Percentiles rank a stretch among this genome's conserved stretches.
Conservation (phyloP, 2,329 filamentous ascomycete genomes). For the Lasiodiplodia hormozganensis region DNA sequence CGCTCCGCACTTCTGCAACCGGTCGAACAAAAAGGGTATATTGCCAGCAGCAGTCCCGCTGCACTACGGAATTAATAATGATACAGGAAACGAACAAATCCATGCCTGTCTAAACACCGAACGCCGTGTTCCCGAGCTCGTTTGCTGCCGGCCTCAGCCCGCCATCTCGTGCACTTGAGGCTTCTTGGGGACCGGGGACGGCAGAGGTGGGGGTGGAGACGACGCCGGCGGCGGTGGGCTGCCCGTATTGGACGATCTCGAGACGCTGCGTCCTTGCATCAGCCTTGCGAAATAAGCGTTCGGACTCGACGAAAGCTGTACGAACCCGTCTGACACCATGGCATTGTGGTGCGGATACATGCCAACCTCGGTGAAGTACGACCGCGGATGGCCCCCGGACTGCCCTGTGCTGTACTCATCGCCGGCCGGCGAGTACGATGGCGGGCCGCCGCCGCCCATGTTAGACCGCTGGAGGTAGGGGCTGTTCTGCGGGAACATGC, state of each 20-base stretch:
- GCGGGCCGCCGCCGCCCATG: slow-evolving; percentile 15
- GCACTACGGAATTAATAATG: neutral
- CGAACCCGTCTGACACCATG: slow-evolving; percentile 19
- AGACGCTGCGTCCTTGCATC: slow-evolving; percentile 23
- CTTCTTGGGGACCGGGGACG: slow-evolving; percentile 13
- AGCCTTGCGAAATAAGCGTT: slow-evolving; percentile 20
- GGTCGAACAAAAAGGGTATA: slow-evolving; percentile 13
- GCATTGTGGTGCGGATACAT: slow-evolving; percentile 23
- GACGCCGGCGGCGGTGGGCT: slow-evolving; percentile 20
- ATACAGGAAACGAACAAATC: neutral
- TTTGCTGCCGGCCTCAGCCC: neutral
- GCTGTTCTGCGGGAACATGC: slow-evolving; percentile 15
- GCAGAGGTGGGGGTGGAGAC: slow-evolving; percentile 24
- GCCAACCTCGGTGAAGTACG: slow-evolving; percentile 27
- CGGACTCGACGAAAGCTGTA: slow-evolving; percentile 12
- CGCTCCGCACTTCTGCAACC: slow-evolving; percentile 8
- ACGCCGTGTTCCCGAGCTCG: neutral
- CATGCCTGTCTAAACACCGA: neutral
- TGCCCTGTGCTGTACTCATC: slow-evolving; percentile 9
- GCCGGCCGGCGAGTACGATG: slow-evolving; percentile 16
- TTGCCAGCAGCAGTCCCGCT: neutral
- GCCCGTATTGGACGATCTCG: slow-evolving; percentile 19
- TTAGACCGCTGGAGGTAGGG: slow-evolving; percentile 1
- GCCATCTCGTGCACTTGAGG: slow-evolving; percentile 28
- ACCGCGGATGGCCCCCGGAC: slow-evolving; percentile 1